Evolutionary conservation across 805 yeast species (phyloP).

Genomic region (Hanseniaspora thailandica): DNA sequence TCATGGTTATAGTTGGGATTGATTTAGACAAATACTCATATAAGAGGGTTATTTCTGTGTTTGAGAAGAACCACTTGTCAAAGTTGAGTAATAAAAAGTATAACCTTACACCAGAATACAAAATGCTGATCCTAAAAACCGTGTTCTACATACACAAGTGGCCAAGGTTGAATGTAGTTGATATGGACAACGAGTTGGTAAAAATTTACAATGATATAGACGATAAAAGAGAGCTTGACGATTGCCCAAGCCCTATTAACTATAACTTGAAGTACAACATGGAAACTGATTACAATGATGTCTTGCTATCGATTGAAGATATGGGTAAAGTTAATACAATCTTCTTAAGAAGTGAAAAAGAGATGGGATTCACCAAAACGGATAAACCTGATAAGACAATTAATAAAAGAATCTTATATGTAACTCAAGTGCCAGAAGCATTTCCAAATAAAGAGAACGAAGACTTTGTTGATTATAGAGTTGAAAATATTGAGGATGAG

Average conservation of each 20-base stretch:
- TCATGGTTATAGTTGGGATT: slow-evolving; percentile 10
- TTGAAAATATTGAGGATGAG: slow-evolving; percentile 2
- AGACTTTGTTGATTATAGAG: background rate
- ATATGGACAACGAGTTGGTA: background rate
- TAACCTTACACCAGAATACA: background rate
- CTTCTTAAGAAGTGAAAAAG: background rate
- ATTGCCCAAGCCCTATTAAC: slow-evolving; percentile 8
- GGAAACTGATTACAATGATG: background rate
- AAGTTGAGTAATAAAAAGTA: background rate
- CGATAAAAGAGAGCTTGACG: background rate
- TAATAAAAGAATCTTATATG: background rate
- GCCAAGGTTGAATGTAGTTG: background rate
- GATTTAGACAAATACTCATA: background rate
- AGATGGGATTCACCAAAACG: background rate
- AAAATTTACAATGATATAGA: slow-evolving; percentile 2
- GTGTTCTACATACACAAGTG: slow-evolving; percentile 2
- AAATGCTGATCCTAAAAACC: background rate
- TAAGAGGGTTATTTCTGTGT: background rate
- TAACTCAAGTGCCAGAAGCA: background rate
- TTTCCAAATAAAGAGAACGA: background rate
- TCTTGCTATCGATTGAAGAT: background rate
- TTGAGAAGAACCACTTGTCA: slow-evolving; percentile 1
- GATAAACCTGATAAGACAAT: background rate
- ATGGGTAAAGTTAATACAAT: slow-evolving; percentile 6
- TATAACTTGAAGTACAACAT: background rate